phyloP scores from a whole-genome alignment of 2,329 filamentous ascomycete genomes.

The Exophiala lecanii-corni region DNA sequence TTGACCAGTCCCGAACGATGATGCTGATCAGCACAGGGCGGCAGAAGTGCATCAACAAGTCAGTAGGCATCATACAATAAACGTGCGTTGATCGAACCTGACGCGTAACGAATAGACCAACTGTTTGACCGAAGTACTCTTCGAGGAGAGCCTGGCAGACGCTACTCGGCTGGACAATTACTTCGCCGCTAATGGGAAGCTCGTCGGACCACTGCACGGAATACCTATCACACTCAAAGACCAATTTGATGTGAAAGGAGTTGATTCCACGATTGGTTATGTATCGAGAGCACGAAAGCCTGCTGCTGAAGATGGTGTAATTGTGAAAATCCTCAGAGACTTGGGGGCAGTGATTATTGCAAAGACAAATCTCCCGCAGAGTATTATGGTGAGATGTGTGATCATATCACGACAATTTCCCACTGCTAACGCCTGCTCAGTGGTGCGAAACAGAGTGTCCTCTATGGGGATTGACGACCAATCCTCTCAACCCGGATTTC shows the following conservation, averaged over 20 bases:
- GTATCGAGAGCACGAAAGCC: slow-evolving; percentile 32
- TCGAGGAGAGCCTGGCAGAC: slow-evolving; percentile 32
- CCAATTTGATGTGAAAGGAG: slow-evolving; percentile 56
- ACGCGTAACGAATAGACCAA: no score
- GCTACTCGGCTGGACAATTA: slow-evolving; percentile 33
- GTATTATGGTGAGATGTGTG: slow-evolving; percentile 45
- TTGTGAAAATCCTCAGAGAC: slow-evolving; percentile 46
- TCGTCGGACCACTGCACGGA: slow-evolving; percentile 50
- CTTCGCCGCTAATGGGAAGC: slow-evolving; percentile 33
- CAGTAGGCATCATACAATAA: not conserved
- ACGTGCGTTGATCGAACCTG: no score
- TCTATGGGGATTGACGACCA: slow-evolving; percentile 47
- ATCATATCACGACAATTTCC: slow-evolving; percentile 41
- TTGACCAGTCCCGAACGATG: no score
- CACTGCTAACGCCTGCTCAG: slow-evolving; percentile 41
- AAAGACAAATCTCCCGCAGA: slow-evolving; percentile 50
- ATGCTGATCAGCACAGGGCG: slow-evolving; percentile 21
- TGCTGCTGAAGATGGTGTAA: slow-evolving; percentile 45
- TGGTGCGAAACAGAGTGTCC: slow-evolving; percentile 54
- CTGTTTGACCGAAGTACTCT: slow-evolving; percentile 36
- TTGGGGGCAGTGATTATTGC: slow-evolving; percentile 51
- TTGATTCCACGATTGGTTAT: slow-evolving; percentile 57
- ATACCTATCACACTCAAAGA: slow-evolving; percentile 57
- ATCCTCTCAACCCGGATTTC: slow-evolving; percentile 40
- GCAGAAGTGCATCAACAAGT: slow-evolving; percentile 29